phyloP scores from a whole-genome alignment of 805 yeast genomes.

The Monosporozyma siamensis region DNA sequence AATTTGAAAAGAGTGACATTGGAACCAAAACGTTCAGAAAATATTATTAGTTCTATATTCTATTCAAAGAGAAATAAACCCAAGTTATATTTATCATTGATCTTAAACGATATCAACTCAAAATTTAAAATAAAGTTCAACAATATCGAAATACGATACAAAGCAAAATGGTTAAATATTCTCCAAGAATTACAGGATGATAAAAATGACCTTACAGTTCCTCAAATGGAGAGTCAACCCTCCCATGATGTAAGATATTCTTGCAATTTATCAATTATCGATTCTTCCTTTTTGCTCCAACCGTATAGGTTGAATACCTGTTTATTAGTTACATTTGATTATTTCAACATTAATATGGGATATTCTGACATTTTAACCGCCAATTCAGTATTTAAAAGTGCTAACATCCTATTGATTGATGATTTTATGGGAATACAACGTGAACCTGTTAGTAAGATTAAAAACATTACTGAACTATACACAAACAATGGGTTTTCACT shows the following conservation, averaged over 20 bases:
- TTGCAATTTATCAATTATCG: conserved; percentile 28
- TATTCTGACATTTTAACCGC: conserved; percentile 16
- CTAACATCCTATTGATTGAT: conserved; percentile 53
- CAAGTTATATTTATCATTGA: conserved; percentile 33
- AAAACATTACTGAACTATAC: conserved; percentile 11
- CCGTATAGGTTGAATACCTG: conserved; percentile 57
- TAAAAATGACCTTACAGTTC: no score
- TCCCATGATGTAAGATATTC: background rate
- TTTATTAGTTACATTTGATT: conserved; percentile 46
- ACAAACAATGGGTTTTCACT: conserved; percentile 23
- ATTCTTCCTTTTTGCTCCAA: conserved; percentile 50
- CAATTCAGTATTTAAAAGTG: conserved; percentile 41
- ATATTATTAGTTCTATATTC: conserved; percentile 29
- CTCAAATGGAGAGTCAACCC: background rate
- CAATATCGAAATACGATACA: conserved; percentile 45
- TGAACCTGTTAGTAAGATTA: background rate
- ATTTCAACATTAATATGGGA: conserved; percentile 34
- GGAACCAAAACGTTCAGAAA: conserved; percentile 15
- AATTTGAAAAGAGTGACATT: conserved; percentile 8
- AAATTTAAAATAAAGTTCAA: conserved; percentile 36
- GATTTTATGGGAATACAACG: conserved; percentile 30
- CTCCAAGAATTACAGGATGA: conserved; percentile 3
- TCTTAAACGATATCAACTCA: conserved; percentile 23
- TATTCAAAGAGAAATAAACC: conserved; percentile 33
- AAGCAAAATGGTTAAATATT: conserved; percentile 46